A percentile compares a stretch with the other conserved stretches of the same genome.
Conservation (phyloP, 2,329 filamentous ascomycete species). For the Mariannaea sp. region DNA sequence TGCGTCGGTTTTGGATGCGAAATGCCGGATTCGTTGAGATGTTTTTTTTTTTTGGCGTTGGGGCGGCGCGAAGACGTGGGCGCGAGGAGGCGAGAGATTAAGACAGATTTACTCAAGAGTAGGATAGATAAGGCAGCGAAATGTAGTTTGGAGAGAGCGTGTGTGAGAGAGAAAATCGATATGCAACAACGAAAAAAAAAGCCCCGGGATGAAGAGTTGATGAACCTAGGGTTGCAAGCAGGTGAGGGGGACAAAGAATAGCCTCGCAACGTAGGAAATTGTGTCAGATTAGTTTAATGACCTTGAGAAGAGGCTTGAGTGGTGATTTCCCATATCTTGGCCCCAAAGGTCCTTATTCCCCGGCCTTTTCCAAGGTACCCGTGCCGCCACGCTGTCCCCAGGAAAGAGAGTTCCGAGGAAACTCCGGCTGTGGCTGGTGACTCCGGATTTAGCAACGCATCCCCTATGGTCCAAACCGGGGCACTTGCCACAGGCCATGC, state of each 20-base stretch:
- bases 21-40: constrained; percentile 13
- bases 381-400: constrained; percentile 33
- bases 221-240: constrained; percentile 14
- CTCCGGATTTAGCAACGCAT: background rate
- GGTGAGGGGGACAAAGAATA: constrained; percentile 12
- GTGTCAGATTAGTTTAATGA: constrained; percentile 36
- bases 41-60: background rate
- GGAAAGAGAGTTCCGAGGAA: constrained; percentile 15
- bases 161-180: too few relatives aligned
- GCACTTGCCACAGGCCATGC: constrained; percentile 17
- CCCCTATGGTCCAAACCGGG: constrained; percentile 2
- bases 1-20: background rate
- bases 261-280: constrained; percentile 30
- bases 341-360: constrained; percentile 5
- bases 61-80: background rate
- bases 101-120: constrained; percentile 8
- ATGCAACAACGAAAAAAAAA: constrained; percentile 1
- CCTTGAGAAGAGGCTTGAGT: constrained; percentile 33
- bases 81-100: constrained; percentile 6
- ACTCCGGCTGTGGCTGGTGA: constrained; percentile 16
- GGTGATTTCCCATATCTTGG: constrained; percentile 29
- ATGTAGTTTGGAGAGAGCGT: background rate
- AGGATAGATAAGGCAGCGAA: background rate
- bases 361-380: constrained; percentile 6
- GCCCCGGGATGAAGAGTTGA: constrained; percentile 8